phyloP scores from a whole-genome alignment of 2,329 filamentous ascomycete species.

The Colletotrichum falcatum region DNA sequence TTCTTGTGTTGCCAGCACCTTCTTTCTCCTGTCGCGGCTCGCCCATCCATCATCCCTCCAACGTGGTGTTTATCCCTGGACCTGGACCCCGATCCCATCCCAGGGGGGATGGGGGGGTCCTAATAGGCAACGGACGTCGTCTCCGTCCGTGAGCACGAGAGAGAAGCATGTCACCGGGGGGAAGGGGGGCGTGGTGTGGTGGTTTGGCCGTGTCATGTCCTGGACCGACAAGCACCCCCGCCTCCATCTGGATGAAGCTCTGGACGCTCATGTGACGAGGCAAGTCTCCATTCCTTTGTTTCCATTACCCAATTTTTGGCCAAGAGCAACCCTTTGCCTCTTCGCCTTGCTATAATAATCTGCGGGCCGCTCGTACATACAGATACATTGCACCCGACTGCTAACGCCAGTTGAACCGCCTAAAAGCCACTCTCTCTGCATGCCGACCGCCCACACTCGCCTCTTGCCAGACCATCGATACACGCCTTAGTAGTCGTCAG shows the following conservation, averaged over 20 bases:
- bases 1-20: conserved; percentile 37
- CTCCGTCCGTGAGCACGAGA: conserved; percentile 29
- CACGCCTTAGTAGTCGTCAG: conserved; percentile 1
- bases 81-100: conserved; percentile 4
- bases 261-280: conserved; percentile 52
- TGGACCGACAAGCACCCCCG: conserved; percentile 36
- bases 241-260: conserved; percentile 40
- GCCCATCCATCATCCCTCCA: not conserved
- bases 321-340: conserved; percentile 41
- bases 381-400: conserved; percentile 12
- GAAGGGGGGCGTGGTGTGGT: not conserved
- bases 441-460: conserved; percentile 21
- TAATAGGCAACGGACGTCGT: not conserved
- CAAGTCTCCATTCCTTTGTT: conserved; percentile 57
- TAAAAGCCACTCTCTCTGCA: conserved; percentile 26
- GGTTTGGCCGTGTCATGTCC: conserved; percentile 22
- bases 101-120: not conserved
- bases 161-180: conserved; percentile 35
- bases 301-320: conserved; percentile 61
- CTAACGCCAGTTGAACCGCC: conserved; percentile 15
- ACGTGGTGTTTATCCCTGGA: conserved; percentile 6
- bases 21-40: conserved; percentile 13
- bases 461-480: conserved; percentile 22
- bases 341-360: conserved; percentile 40
- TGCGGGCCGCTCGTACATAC: conserved; percentile 38